These are phyloP conservation scores for Holtermannia corniformis DNA, from an alignment of 768 basidiomycete genomes.

Conservation along the genomic window DNA sequence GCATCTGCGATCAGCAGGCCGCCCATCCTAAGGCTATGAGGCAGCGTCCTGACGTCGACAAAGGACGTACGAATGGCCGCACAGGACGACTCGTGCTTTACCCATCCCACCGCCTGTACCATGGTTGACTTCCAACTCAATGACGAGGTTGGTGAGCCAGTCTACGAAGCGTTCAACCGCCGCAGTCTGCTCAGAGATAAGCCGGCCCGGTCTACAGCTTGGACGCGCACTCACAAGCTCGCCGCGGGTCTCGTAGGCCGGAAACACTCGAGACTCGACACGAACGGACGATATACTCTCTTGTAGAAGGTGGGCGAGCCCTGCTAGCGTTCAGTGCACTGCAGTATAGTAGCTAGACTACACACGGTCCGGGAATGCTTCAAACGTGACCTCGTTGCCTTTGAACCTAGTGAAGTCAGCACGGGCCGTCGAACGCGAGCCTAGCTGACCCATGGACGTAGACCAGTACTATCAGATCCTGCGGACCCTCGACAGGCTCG, in stretches of 20 bases:
- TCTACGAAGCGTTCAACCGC: constrained; percentile 80
- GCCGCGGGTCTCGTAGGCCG: constrained; percentile 89
- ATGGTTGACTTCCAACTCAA: constrained; percentile 69
- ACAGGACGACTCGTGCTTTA: constrained; percentile 65
- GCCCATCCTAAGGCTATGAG: constrained; percentile 61
- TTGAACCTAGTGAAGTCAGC: constrained; percentile 34
- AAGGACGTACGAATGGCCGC: constrained; percentile 54
- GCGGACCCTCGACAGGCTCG: background rate
- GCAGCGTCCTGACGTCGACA: background rate
- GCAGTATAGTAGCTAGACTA: background rate
- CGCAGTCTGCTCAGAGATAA: constrained; percentile 51
- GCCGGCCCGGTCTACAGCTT: background rate
- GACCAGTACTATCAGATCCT: constrained; percentile 38
- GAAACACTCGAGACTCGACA: constrained; percentile 73
- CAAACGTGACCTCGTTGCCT: constrained; percentile 42
- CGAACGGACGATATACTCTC: constrained; percentile 52
- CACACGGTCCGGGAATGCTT: constrained; percentile 59
- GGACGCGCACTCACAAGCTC: constrained; percentile 54
- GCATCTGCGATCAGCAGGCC: constrained; percentile 81
- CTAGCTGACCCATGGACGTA: constrained; percentile 40
- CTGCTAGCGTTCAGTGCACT: constrained; percentile 1
- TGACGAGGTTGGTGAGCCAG: constrained; percentile 81
- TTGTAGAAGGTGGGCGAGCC: constrained; percentile 61
- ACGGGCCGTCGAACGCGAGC: background rate
- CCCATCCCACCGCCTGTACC: constrained; percentile 53